Base-by-base conservation (phyloP, 805 yeast genomes). In the Monosporozyma yasuniensis region DNA sequence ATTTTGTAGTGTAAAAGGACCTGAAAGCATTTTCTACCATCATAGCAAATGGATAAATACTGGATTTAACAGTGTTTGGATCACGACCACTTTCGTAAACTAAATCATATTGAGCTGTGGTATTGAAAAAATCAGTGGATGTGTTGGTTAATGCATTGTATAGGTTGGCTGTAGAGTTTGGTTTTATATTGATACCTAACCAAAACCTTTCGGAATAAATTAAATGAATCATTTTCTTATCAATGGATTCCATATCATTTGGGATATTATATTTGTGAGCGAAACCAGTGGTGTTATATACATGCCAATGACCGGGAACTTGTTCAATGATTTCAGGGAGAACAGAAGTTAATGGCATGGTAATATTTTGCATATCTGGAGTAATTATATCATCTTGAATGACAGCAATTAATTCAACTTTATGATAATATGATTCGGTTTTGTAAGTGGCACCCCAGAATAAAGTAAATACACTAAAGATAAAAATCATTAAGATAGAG, bases 51-150 rank as follows among this genome's bases (percentile, higher is more conserved):
- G 82, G 79, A 0, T 69, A 58, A 11, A 82, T 70, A 46, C 72
- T 74, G 2, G 71, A 56, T 6, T 56, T 61, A 70, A 81, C 70
- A 34, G 75, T 72, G 18, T 71, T 54, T 41, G 77, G 72, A 60
- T 84, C 91, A 56, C 89, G 69, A 4, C 83, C 88, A 1, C 83
- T 74, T 62, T 83, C 87, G 59, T 75, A 83, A 42, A 72, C 61
- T 0, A 74, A 62, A 16, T 70, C 63, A 22, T 80, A 65, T 44
- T 56, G 51, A 8, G 50, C 46, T 4, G 60, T 52, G 5, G 63
- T 54, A 22, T 58, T 52, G 35, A 60, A 61, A 25, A 52, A 53
- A 1, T 50, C 25, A 1, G n/a, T n/a, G n/a, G n/a, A 60, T 54
- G 23, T 52, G 46, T 45, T 47, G 3, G 50, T 30, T n/a, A 69